These are phyloP conservation scores for Hypoxylon sp. DNA, from an alignment of 2,329 filamentous ascomycete species.

Conservation along the genomic window DNA sequence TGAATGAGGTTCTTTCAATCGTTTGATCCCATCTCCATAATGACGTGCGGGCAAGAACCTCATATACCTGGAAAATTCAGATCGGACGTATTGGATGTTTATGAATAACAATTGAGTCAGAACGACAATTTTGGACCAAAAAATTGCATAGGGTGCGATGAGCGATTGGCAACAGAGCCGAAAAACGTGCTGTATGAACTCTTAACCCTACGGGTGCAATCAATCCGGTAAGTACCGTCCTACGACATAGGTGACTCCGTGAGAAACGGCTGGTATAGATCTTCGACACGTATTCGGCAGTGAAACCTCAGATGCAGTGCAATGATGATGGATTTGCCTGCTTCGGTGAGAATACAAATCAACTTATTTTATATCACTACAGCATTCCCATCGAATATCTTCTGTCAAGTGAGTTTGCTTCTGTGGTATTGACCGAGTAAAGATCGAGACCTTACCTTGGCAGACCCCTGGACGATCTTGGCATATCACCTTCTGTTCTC, in stretches of 20 bases:
- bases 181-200: constrained; percentile 5
- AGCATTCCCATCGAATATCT: neutral
- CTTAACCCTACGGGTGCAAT: neutral
- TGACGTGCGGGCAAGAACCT: neutral
- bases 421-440: constrained; percentile 14
- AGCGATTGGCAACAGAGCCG: neutral
- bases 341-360: neutral
- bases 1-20: neutral
- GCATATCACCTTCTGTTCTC: constrained; percentile 47
- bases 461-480: constrained; percentile 32
- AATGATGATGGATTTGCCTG: neutral
- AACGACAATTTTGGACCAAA: neutral
- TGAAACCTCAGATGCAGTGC: neutral
- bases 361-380: neutral
- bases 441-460: constrained; percentile 10
- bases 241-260: neutral
- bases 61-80: constrained; percentile 8
- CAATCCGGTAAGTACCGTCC: neutral
- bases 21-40: neutral
- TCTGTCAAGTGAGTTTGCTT: neutral
- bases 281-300: neutral
- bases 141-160: neutral
- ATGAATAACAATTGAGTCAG: neutral
- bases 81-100: neutral
- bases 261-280: neutral